These are phyloP conservation scores for Sporothrix inflata DNA, from an alignment of 2,329 filamentous ascomycete genomes.

Conservation along the genomic window DNA sequence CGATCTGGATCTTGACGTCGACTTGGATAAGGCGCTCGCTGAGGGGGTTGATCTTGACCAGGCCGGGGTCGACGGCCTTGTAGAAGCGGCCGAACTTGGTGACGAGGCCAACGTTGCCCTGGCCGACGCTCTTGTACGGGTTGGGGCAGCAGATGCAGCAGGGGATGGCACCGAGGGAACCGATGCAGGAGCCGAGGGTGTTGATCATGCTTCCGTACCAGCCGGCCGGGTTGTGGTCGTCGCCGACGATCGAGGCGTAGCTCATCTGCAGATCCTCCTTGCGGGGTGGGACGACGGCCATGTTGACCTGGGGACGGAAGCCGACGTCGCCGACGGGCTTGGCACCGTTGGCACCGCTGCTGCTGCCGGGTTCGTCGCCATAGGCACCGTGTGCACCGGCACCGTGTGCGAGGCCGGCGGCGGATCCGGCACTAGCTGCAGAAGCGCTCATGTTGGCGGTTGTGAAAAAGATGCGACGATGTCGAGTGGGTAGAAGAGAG, in stretches of 20 bases:
- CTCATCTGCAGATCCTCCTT: conserved; percentile 82
- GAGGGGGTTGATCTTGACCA: conserved; percentile 96
- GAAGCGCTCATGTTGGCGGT: conserved; percentile 17
- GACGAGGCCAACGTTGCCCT: conserved; percentile 93
- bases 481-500: neutral
- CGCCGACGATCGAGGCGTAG: conserved; percentile 68
- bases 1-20: conserved; percentile 99
- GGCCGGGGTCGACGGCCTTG: conserved; percentile 91
- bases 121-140: conserved; percentile 87
- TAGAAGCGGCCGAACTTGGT: conserved; percentile 96
- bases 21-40: conserved; percentile 88
- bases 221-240: conserved; percentile 72
- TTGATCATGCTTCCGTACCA: conserved; percentile 84
- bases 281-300: conserved; percentile 76
- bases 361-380: neutral
- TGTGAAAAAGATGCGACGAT: neutral
- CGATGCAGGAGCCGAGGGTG: conserved; percentile 72
- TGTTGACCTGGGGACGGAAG: conserved; percentile 57
- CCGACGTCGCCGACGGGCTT: conserved; percentile 38
- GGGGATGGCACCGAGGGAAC: conserved; percentile 81
- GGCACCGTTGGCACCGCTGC: neutral
- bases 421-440: neutral
- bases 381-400: neutral
- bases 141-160: conserved; percentile 94
- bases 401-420: neutral